A percentile compares a stretch with the other conserved stretches of the same genome.
phyloP scores from a whole-genome alignment of 352 stramenopile species.

The Plasmopara muralis region DNA sequence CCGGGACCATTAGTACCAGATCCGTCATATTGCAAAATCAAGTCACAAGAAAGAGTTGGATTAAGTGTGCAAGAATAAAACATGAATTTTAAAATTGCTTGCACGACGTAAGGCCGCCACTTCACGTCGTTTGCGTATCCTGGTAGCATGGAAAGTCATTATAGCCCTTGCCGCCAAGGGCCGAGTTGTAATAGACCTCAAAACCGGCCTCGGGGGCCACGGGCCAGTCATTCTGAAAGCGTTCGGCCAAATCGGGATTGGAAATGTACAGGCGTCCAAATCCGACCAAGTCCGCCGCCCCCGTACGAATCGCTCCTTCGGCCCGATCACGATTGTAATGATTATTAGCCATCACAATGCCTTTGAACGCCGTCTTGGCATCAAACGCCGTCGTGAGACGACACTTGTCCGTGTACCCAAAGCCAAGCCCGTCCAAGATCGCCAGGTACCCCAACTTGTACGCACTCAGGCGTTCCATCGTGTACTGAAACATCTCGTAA shows the following conservation, averaged over 20 bases:
- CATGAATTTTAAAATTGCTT: slow-evolving; percentile 4
- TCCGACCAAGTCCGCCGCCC: slow-evolving; percentile 22
- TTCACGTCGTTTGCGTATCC: background rate
- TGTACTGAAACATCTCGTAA: slow-evolving; percentile 28
- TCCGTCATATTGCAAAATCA: background rate
- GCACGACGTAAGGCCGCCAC: slow-evolving; percentile 1
- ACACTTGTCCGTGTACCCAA: slow-evolving; percentile 29
- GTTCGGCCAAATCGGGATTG: slow-evolving; percentile 40
- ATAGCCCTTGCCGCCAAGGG: slow-evolving; percentile 21
- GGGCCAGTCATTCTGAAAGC: slow-evolving; percentile 25
- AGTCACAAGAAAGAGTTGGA: background rate
- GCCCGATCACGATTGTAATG: slow-evolving; percentile 31
- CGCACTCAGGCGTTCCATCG: slow-evolving; percentile 29
- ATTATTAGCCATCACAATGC: slow-evolving; percentile 26
- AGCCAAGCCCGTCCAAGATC: slow-evolving; percentile 29
- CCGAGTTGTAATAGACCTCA: slow-evolving; percentile 25
- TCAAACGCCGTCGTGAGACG: slow-evolving; percentile 22
- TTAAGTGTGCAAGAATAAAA: background rate
- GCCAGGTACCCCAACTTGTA: slow-evolving; percentile 35
- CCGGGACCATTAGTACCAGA: background rate
- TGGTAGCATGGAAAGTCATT: slow-evolving; percentile 23
- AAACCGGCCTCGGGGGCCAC: slow-evolving; percentile 8
- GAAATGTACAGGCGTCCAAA: slow-evolving; percentile 39
- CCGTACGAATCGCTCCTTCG: slow-evolving; percentile 25
- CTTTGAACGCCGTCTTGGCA: slow-evolving; percentile 26